A percentile compares a stretch with the other conserved stretches of the same genome.
Conservation (phyloP, 208 protist genomes). For the Leptomonas pyrrhocoris region DNA sequence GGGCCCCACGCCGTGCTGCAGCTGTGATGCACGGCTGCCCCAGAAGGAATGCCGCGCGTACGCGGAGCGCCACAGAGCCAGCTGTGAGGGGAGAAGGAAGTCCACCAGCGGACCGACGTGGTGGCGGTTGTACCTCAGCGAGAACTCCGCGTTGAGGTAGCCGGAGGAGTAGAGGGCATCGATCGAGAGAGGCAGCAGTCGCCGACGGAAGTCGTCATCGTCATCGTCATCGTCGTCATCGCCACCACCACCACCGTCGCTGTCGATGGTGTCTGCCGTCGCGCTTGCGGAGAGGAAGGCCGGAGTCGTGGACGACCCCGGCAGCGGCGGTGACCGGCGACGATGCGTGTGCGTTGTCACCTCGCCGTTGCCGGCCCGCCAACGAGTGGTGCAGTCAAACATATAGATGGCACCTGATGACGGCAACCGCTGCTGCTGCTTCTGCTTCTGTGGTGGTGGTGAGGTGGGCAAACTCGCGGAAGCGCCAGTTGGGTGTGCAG, state of each 20-base stretch:
- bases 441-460: constrained; percentile 1
- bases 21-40: constrained; percentile 24
- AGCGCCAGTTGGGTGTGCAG: background rate
- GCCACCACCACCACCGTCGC: background rate
- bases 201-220: constrained; percentile 21
- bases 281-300: too few relatives aligned
- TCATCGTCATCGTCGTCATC: constrained; percentile 4
- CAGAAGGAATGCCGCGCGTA: constrained; percentile 58
- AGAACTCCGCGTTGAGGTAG: constrained; percentile 60
- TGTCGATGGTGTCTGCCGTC: background rate
- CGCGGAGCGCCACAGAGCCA: constrained; percentile 42
- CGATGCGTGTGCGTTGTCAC: background rate
- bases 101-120: constrained; percentile 58
- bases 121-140: constrained; percentile 43
- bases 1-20: constrained; percentile 27
- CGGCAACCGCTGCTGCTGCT: constrained; percentile 1
- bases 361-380: background rate
- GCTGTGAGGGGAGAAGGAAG: constrained; percentile 25
- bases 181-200: constrained; percentile 42
- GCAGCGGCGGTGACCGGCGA: background rate
- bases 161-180: constrained; percentile 50
- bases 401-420: constrained; percentile 3
- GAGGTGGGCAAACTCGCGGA: background rate
- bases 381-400: constrained; percentile 33
- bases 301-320: background rate